These are phyloP conservation scores for Apium graveolens DNA, from an alignment of 129 eudicot species.

Conservation along the genomic window DNA sequence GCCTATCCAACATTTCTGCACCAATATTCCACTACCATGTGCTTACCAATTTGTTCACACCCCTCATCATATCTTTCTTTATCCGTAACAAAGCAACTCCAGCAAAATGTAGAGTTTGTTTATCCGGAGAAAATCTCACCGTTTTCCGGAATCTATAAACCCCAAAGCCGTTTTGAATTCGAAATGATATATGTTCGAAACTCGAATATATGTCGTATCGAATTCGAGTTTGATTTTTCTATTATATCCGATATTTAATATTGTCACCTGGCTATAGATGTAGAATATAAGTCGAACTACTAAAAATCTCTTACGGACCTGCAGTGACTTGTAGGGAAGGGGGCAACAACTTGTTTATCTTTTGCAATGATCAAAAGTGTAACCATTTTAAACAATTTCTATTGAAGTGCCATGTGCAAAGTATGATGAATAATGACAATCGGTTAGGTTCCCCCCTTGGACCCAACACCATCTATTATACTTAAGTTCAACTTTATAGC, in stretches of 20 bases:
- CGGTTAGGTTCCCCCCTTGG: constrained; percentile 23
- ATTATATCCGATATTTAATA: no score
- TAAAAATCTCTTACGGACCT: no score
- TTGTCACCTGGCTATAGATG: neutral
- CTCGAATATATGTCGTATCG: no score
- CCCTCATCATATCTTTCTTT: neutral
- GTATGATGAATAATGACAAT: constrained; percentile 22
- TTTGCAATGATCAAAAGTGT: constrained; percentile 6
- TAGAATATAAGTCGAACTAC: no score
- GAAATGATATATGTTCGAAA: no score
- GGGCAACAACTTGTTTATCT: neutral
- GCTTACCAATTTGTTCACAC: neutral
- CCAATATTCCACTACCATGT: constrained; percentile 14
- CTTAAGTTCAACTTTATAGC: no score
- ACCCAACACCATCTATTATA: constrained; percentile 13
- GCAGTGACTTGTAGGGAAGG: neutral
- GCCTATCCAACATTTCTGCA: neutral
- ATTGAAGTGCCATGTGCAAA: constrained; percentile 16
- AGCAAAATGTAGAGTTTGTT: neutral
- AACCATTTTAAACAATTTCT: neutral
- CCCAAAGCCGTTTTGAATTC: no score
- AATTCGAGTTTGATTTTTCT: neutral
- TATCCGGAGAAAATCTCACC: neutral
- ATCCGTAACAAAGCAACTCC: neutral
- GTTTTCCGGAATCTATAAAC: neutral